These are phyloP conservation scores for Phialophora expanda DNA, from an alignment of 2,329 filamentous ascomycete species.

Conservation along the genomic window DNA sequence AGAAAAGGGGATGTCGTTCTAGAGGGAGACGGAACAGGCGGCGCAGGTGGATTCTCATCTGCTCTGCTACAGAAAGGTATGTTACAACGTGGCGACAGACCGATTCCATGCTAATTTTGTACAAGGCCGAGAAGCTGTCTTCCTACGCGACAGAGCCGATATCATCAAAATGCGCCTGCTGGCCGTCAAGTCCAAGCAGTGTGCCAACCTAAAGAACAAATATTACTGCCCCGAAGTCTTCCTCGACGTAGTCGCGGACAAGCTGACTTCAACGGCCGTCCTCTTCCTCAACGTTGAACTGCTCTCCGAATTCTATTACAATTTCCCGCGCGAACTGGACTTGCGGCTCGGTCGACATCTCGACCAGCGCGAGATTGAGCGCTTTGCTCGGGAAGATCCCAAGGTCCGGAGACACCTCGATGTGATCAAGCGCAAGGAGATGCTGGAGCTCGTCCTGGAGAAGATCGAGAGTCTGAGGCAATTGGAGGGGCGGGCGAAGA, in stretches of 20 bases:
- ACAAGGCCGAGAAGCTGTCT: conserved; percentile 85
- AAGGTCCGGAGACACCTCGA: conserved; percentile 89
- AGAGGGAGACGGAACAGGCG: conserved; percentile 80
- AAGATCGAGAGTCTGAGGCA: conserved; percentile 93
- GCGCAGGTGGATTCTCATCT: conserved; percentile 91
- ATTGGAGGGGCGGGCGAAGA: conserved; percentile 74
- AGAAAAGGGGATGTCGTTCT: conserved; percentile 82
- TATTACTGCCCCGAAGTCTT: conserved; percentile 97
- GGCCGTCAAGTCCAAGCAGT: conserved; percentile 90
- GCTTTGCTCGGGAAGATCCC: conserved; percentile 89
- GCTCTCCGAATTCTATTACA: conserved; percentile 95
- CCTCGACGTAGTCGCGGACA: conserved; percentile 94
- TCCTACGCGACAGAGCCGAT: conserved; percentile 88
- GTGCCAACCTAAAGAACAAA: conserved; percentile 81
- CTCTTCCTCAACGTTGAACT: conserved; percentile 97
- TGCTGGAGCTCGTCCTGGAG: conserved; percentile 87
- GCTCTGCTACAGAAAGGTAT: conserved; percentile 81
- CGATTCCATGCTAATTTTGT: conserved; percentile 30
- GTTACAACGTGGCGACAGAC: conserved; percentile 38
- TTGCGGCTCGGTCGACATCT: conserved; percentile 81
- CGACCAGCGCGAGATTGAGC: conserved; percentile 78
- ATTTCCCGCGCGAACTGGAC: conserved; percentile 93
- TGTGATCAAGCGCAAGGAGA: conserved; percentile 86
- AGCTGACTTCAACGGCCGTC: conserved; percentile 91
- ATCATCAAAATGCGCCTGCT: conserved; percentile 88